phyloP scores from a whole-genome alignment of 2,329 filamentous ascomycete species.

The Fonsecaea pedrosoi region DNA sequence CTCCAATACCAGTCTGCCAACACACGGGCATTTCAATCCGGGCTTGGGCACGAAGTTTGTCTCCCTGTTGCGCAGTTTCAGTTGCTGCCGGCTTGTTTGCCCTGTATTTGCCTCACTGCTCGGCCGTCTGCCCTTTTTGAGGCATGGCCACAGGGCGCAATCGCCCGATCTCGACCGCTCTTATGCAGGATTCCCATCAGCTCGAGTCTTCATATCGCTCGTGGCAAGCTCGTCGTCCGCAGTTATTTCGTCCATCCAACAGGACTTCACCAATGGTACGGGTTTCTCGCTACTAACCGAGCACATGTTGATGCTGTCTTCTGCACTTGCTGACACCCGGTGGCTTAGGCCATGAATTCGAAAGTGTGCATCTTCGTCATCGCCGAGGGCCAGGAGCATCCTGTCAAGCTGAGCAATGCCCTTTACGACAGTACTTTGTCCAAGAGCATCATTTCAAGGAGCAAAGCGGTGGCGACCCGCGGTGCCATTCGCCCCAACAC shows the following conservation, averaged over 20 bases:
- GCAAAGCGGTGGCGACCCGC: conserved; percentile 29
- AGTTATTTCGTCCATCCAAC: conserved; percentile 32
- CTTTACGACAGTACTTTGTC: conserved; percentile 20
- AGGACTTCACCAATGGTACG: conserved; percentile 30
- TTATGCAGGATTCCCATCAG: conserved; percentile 21
- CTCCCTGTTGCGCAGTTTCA: conserved; percentile 8
- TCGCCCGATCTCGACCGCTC: conserved; percentile 22
- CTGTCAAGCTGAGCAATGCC: conserved; percentile 29
- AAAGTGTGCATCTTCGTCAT: conserved; percentile 30
- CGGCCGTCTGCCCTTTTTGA: conserved; percentile 8
- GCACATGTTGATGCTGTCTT: neutral
- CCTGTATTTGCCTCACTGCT: conserved; percentile 15
- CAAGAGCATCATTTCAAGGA: conserved; percentile 32
- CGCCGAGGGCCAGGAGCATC: conserved; percentile 33
- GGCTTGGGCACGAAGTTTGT: conserved; percentile 32
- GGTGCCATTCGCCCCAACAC: conserved; percentile 18
- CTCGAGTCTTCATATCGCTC: conserved; percentile 35
- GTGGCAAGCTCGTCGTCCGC: conserved; percentile 34
- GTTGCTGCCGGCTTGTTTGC: conserved; percentile 9
- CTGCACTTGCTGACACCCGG: conserved; percentile 1
- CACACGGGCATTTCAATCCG: conserved; percentile 34
- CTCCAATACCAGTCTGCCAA: conserved; percentile 33
- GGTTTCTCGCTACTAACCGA: neutral
- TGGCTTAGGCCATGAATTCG: conserved; percentile 2
- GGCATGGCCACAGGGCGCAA: conserved; percentile 29